These are phyloP conservation scores for Metschnikowia gruessii DNA, from an alignment of 805 yeast genomes.

Conservation along the genomic window DNA sequence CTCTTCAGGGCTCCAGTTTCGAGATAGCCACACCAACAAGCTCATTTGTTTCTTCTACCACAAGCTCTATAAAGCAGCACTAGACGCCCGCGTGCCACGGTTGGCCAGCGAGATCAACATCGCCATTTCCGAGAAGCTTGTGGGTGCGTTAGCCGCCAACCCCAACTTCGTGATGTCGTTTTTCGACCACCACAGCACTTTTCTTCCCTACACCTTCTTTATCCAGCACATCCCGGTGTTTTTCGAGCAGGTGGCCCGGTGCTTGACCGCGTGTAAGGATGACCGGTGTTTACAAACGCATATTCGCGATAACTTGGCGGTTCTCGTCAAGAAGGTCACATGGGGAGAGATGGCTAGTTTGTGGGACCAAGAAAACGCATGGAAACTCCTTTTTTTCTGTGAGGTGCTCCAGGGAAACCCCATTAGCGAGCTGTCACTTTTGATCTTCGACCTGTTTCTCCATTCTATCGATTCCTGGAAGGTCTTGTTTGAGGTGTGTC, in stretches of 20 bases:
- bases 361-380: conserved; percentile 9
- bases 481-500: conserved; percentile 10
- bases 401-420: conserved; percentile 10
- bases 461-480: conserved; percentile 15
- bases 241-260: conserved; percentile 8
- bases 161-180: conserved; percentile 9
- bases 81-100: neutral
- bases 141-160: conserved; percentile 4
- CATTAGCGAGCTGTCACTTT: conserved; percentile 6
- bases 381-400: conserved; percentile 14
- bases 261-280: conserved; percentile 6
- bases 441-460: conserved; percentile 11
- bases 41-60: conserved; percentile 13
- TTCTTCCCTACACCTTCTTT: conserved; percentile 10
- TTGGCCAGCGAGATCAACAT: conserved; percentile 5
- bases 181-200: conserved; percentile 8
- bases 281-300: conserved; percentile 7
- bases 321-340: conserved; percentile 3
- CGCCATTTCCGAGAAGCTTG: conserved; percentile 10
- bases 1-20: conserved; percentile 10
- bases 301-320: conserved; percentile 1
- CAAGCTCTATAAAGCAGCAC: conserved; percentile 8
- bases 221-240: conserved; percentile 6
- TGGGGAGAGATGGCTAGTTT: conserved; percentile 8
- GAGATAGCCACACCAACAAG: conserved; percentile 10